phyloP scores from a whole-genome alignment of 2,329 filamentous ascomycete genomes.

The Pseudogymnoascus sp. region DNA sequence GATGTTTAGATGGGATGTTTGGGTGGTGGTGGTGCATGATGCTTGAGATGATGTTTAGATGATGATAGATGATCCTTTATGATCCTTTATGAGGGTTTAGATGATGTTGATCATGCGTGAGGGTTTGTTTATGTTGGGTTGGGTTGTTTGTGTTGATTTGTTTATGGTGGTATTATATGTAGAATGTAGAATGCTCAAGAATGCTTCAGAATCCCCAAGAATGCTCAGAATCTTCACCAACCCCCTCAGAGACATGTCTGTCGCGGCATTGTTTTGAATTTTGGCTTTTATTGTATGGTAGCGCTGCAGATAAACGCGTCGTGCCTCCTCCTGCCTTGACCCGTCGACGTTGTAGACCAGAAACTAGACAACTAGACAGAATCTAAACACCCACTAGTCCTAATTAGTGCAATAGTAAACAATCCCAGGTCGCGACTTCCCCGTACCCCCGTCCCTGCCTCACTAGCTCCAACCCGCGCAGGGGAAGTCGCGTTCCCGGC shows the following conservation, averaged over 20 bases:
- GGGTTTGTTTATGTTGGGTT: neutral
- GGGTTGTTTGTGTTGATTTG: neutral
- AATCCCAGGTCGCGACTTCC: conserved; percentile 5
- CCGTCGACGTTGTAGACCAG: neutral
- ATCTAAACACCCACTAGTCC: neutral
- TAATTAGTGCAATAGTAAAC: neutral
- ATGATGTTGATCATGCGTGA: neutral
- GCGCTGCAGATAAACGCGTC: conserved; percentile 1
- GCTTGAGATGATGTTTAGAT: conserved; percentile 3
- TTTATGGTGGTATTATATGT: neutral
- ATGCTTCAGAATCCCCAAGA: neutral
- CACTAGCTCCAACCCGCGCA: neutral
- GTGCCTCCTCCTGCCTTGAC: neutral
- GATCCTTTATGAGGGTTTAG: neutral
- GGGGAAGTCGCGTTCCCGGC: conserved; percentile 2
- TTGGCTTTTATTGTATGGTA: neutral
- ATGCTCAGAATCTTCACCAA: neutral
- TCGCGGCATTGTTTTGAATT: neutral
- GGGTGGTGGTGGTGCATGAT: neutral
- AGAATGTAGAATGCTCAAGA: neutral
- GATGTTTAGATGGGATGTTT: conserved; percentile 3
- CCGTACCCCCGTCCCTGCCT: neutral
- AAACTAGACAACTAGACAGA: neutral
- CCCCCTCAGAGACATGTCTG: neutral
- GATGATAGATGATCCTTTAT: neutral